Conservation (phyloP, 768 basidiomycete genomes). For the Pleurotus tuoliensis region DNA sequence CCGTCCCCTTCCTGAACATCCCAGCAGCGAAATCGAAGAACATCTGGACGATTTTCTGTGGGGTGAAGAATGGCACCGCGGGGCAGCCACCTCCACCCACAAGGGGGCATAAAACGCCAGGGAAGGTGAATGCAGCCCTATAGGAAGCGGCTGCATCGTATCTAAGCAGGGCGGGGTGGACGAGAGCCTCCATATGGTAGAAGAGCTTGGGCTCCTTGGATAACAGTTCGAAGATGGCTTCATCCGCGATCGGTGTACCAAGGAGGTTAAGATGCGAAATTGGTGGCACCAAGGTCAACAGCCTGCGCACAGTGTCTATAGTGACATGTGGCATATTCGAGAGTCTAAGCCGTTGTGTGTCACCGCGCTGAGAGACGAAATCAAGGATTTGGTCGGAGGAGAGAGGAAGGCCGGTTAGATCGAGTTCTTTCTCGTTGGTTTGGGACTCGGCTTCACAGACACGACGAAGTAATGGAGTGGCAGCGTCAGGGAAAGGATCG, state of each 20-base stretch:
- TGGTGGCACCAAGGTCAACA: constrained; percentile 17
- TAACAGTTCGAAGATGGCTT: constrained; percentile 21
- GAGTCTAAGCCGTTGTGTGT: constrained; percentile 19
- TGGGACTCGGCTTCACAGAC: constrained; percentile 12
- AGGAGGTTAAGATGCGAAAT: constrained; percentile 23
- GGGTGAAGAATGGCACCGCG: constrained; percentile 1
- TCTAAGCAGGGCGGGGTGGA: constrained; percentile 22
- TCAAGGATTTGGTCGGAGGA: constrained; percentile 19
- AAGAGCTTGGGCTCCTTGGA: constrained; percentile 21
- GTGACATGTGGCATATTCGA: constrained; percentile 23
- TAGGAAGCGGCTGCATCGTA: not conserved
- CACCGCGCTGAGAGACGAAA: constrained; percentile 5
- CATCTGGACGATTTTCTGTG: not conserved
- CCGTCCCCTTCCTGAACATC: not conserved
- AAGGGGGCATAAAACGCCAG: not conserved
- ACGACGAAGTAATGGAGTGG: constrained; percentile 18
- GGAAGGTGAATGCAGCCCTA: not conserved
- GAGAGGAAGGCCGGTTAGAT: constrained; percentile 22
- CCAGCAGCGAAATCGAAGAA: not conserved
- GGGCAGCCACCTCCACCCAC: not conserved
- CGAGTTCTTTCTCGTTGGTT: constrained; percentile 9
- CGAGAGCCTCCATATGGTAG: constrained; percentile 20
- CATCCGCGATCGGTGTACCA: constrained; percentile 18
- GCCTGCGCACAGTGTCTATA: constrained; percentile 15
- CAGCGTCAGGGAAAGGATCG: constrained; percentile 22